A percentile compares a stretch with the other conserved stretches of the same genome.
These are phyloP conservation scores for Fraxinus ornus DNA, from an alignment of 305 asterid genomes.

Conservation along the genomic window DNA sequence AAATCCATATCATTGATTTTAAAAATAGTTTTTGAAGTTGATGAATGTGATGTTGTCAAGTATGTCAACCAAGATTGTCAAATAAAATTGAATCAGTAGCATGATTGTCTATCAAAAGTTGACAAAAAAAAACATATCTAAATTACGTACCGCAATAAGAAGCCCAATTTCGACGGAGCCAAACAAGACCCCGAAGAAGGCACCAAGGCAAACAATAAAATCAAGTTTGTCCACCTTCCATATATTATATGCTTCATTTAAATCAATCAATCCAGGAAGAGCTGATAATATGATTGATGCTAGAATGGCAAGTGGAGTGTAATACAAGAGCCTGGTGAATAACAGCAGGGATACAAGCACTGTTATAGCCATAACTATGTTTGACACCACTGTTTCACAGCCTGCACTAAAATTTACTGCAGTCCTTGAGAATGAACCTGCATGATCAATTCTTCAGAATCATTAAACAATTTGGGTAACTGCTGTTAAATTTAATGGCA, in stretches of 20 bases:
- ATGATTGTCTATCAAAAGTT: neutral
- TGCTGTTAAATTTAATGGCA: neutral
- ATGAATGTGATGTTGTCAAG: too few species aligned
- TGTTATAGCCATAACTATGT: constrained; percentile 68
- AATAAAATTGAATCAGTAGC: too few species aligned
- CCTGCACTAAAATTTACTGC: constrained; percentile 83
- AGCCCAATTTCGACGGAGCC: constrained; percentile 74
- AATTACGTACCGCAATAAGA: constrained; percentile 53
- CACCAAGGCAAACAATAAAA: constrained; percentile 52
- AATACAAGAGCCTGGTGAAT: constrained; percentile 56
- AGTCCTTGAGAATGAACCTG: constrained; percentile 80
- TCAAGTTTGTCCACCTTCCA: constrained; percentile 80
- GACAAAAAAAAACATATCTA: neutral
- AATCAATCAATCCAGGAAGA: constrained; percentile 70
- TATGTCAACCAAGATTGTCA: too few species aligned
- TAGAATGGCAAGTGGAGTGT: constrained; percentile 65
- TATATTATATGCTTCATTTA: constrained; percentile 45
- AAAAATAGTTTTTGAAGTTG: too few species aligned
- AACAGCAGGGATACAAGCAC: constrained; percentile 54
- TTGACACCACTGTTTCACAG: constrained; percentile 62
- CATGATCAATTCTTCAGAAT: neutral
- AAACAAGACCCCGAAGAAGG: constrained; percentile 71
- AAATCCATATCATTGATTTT: too few species aligned
- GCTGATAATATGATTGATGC: constrained; percentile 79
- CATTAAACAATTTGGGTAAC: neutral